Base-by-base conservation (phyloP, 116 monocot genomes). In the Iris pallida region DNA sequence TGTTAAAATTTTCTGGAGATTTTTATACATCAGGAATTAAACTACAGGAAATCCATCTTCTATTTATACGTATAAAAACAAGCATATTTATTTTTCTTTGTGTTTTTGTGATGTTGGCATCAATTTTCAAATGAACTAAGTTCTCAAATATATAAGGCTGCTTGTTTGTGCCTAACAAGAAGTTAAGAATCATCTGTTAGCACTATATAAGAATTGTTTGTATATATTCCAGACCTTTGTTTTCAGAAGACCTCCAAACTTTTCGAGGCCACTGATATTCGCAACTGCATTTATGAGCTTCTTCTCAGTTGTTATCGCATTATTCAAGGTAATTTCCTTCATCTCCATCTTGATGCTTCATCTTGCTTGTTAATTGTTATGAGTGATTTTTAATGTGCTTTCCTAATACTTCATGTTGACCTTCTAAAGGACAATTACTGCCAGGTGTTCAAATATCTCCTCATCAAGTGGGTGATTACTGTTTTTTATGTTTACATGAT, bases 221-320 rank as follows among this genome's bases (percentile, higher is more conserved):
- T 30, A 59, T 14, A 11, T 47, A 42, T 19, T 61, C 10, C 78
- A 86, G 86, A 69, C 55, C 51, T 76, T 79, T 82, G 79, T 86
- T 19, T 61, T 86, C 48, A 53, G 71, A 70, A 86, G 69, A 48
- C 79, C 75, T 30, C 40, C 64, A 19, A 40, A 15, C 1, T 40
- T 78, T 1, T 72, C 61, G 51, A 81, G 69, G 45, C 42, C 86
- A 4, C 64, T 82, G 68, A 13, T 79, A 4, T 86, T 82, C 49
- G 86, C 76, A 4, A 86, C 86, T 42, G 59, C 51, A 57, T 86
- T 86, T 72, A 86, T 86, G 86, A 79, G 86, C 45, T 86, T 72
- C 70, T 86, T 86, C 71, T 72, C 82, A 19, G 75, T 71, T 70
- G 86, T 86, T 63, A 86, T 86, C 65, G 79, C 86, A 70, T 55